Evolutionary conservation across 768 basidiomycete species (phyloP), one percentile per base, ranked within the genome.

Genomic region (Harrya chromipes): DNA sequence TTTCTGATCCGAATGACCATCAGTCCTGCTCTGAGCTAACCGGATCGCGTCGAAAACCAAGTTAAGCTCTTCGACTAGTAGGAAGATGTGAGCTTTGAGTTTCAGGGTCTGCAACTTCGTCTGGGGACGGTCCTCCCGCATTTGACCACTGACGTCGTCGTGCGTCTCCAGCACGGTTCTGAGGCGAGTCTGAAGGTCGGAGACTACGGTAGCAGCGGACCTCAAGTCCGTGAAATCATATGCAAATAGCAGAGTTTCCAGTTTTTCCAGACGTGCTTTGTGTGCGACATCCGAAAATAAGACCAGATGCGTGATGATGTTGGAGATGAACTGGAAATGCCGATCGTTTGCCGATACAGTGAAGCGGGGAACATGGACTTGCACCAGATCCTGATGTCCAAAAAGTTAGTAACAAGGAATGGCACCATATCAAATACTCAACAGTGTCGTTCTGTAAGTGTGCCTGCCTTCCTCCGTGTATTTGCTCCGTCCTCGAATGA

Each of bases 261-360:
- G 70, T 58, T 81, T 83, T 56, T 93, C 84, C 52, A 85, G 68
- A 13, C 87, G 84, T 31, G 78, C 81, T 62, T 90, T 87, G 61
- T 91, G 88, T 1, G 82, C 82, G 10, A 87, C 85, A 64, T 98
- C 92, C 16, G 88, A 85, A 68, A 94, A 93, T n/a, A 95, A 80
- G 12, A 97, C 70, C 12, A 98, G 75, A 58, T 93, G 82, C 20
- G 86, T 90, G 55, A 95, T 84, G 57, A 94, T 82, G 64, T 87
- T 85, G 50, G 91, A 92, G 47, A 97, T 86, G 12, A 84, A 84
- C 54, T 83, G 76, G 69, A 90, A 97, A 58, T 94, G 88, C 35
- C 79, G 75, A 43, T 90, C 82, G 56, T 81, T 87, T 12, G 93
- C 93, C 20, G 87, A 82, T 38, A 97, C 87, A 1, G 90, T 87